Evolutionary conservation across 1,284 basidiomycete genomes (phyloP).

Genomic region (Exobasidium cylindrosporum): DNA sequence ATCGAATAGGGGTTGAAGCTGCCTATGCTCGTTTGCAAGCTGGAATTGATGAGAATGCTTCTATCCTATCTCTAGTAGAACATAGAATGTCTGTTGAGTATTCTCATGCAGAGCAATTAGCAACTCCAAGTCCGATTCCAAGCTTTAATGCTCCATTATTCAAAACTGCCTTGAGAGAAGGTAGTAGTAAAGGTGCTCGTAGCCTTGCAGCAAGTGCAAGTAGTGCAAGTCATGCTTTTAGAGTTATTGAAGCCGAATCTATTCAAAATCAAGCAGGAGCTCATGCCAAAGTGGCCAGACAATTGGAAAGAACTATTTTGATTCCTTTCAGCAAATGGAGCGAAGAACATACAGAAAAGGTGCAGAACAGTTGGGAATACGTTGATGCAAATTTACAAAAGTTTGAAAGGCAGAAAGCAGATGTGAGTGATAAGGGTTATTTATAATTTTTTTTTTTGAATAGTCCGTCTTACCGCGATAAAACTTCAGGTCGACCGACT

Average conservation of each 20-base stretch:
- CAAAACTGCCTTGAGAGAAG: conserved; percentile 11
- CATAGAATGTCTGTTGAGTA: conserved; percentile 47
- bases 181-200: background rate
- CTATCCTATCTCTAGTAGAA: conserved; percentile 40
- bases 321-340: conserved; percentile 48
- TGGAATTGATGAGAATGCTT: conserved; percentile 48
- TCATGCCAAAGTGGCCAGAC: conserved; percentile 35
- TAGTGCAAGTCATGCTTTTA: conserved; percentile 4
- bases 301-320: conserved; percentile 38
- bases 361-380: conserved; percentile 42
- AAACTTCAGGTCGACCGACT: conserved; percentile 30
- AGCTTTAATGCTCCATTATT: conserved; percentile 34
- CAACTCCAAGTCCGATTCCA: conserved; percentile 25
- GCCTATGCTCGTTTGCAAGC: conserved; percentile 46
- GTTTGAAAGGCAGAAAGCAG: conserved; percentile 38
- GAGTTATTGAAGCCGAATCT: conserved; percentile 30
- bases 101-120: conserved; percentile 33
- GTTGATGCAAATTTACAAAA: conserved; percentile 37
- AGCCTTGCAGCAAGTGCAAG: background rate
- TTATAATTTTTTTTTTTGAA: background rate
- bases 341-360: conserved; percentile 32
- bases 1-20: conserved; percentile 36
- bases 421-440: conserved; percentile 18
- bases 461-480: background rate
- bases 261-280: conserved; percentile 32